Base-by-base conservation (phyloP, 1,284 basidiomycete species). In the Clitocybe nebularis region DNA sequence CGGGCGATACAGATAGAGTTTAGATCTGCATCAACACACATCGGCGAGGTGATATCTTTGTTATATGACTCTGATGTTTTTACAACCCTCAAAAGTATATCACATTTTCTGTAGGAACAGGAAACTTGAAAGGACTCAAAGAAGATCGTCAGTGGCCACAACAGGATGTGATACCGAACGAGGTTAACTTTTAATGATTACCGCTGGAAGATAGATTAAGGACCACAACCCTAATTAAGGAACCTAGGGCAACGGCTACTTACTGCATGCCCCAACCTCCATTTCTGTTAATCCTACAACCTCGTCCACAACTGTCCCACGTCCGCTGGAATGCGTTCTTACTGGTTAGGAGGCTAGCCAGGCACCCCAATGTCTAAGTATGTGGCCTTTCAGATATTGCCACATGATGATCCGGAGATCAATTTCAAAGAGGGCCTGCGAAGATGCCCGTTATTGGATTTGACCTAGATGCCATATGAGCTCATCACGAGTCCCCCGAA, bases 61-160 rank as follows among this genome's bases (percentile, higher is more conserved):
- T 13, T 32, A 16, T 16, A 16, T 11, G 29, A 16, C 29, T 36
- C 6, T 36, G 35, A 22, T 21, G 13, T 23, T 21, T 21, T 17
- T 36, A 36, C 20, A 4, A 17, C 21, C 11, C 17, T 22, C 13
- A 11, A 7, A 11, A 16, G 20, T n/a, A 10, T 21, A 29, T 13
- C 29, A 32, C 29, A 32, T 32, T 32, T 13, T 32, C 21, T 22
- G 5, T 10, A 45, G 36, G 41, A 50, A 45, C 24, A 43, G 43
- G 41, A 29, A 50, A 45, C 10, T 29, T 50, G 25, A 47, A 47
- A 38, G 40, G 38, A 21, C n/a, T 8, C 11, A 24, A 26, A n/a
- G n/a, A n/a, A n/a, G n/a, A n/a, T n/a, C n/a, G n/a, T n/a, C n/a
- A n/a, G n/a, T n/a, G n/a, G n/a, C n/a, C n/a, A n/a, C n/a, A 20